Base-by-base conservation (phyloP, 2,329 filamentous ascomycete species). In the Xylaria sp. region DNA sequence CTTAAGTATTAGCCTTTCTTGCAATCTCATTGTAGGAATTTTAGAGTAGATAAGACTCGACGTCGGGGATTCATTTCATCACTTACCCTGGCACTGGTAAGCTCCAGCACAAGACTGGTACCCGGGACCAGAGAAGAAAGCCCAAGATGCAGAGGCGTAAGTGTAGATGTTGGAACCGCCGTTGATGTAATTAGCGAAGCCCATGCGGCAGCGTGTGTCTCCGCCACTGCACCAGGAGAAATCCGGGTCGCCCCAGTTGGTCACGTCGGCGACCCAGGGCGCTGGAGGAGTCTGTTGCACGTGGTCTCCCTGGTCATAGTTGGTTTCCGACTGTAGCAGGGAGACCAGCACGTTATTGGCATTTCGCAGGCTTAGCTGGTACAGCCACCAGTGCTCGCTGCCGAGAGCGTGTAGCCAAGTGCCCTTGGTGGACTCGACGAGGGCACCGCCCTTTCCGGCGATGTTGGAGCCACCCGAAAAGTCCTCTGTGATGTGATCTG, bases 341-440 rank as follows among this genome's bases (percentile, higher is more conserved):
- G 82, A 82, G 15, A 86, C 79, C 63, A 86, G 80, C 9, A 89
- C 82, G 68, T 87, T 86, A 63, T 80, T 75, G 0, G 86, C 85
- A 43, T 80, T 78, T 57, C 82, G 79, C 61, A 89, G 77, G 70
- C 88, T 86, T 71, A 88, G 84, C 77, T 89, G 86, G 78, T 89
- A 90, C 57, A 89, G 77, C 76, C 84, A 84, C 78, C 84, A 85
- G 76, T 90, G 88, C 79, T 90, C 88, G 55, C 82, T 85, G 2
- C 84, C 83, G 0, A 85, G 82, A 4, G 83, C 85, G 69, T 84
- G 82, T 10, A 88, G 78, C 86, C 86, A 88, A 20, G 84, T 85
- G 6, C 83, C 83, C 48, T 79, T 76, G 15, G 80, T 82, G 1
- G 82, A 78, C 72, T 86, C 82, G 20, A 85, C 79, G 0, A 86